These are phyloP conservation scores for Sarocladium strictum DNA, from an alignment of 2,329 filamentous ascomycete species.

Conservation along the genomic window DNA sequence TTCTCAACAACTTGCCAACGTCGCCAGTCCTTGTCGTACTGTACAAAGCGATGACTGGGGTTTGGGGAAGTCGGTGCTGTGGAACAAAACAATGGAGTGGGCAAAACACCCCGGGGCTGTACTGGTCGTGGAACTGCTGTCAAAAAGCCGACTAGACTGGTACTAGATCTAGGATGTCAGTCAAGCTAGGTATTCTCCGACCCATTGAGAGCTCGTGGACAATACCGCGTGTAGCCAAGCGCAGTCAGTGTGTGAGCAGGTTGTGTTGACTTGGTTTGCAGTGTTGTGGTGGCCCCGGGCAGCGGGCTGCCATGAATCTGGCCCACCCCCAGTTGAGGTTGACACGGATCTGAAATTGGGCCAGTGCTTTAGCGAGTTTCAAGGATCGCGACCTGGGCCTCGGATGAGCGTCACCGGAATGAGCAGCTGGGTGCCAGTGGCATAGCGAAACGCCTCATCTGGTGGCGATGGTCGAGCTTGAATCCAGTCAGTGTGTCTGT, in stretches of 20 bases:
- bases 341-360: constrained; percentile 44
- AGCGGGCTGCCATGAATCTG: too few relatives aligned
- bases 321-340: constrained; percentile 23
- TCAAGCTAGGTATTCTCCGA: too few relatives aligned
- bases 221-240: too few relatives aligned
- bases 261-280: too few relatives aligned
- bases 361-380: constrained; percentile 47
- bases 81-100: not conserved
- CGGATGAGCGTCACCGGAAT: constrained; percentile 8
- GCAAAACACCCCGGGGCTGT: not conserved
- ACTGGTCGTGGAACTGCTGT: too few relatives aligned
- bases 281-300: not conserved
- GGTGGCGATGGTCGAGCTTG: not conserved
- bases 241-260: too few relatives aligned
- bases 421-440: not conserved
- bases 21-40: too few relatives aligned
- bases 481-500: too few relatives aligned
- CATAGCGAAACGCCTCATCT: not conserved
- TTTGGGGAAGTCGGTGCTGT: not conserved
- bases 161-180: too few relatives aligned
- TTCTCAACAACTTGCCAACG: too few relatives aligned
- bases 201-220: too few relatives aligned
- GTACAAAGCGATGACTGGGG: not conserved
- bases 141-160: too few relatives aligned
- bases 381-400: constrained; percentile 27